Percentiles rank a stretch among this genome's conserved stretches.
Conservation (phyloP, 768 basidiomycete genomes). For the Peribolospora kevripleyi region DNA sequence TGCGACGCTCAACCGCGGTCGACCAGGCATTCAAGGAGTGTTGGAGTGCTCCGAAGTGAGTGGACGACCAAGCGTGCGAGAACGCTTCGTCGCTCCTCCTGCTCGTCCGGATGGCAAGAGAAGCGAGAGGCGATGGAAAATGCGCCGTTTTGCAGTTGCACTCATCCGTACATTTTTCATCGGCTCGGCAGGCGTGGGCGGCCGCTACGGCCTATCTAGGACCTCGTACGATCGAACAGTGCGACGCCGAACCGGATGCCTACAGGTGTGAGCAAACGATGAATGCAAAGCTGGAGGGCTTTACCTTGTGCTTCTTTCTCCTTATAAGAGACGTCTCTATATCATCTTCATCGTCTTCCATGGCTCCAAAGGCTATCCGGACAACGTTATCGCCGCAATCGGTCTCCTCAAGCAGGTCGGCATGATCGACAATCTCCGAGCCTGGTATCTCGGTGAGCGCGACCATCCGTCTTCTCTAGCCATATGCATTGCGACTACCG, state of each 20-base stretch:
- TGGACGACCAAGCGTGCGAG: not conserved
- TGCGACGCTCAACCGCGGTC: conserved; percentile 33
- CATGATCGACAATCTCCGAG: conserved; percentile 3
- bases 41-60: conserved; percentile 38
- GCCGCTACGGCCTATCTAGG: not conserved
- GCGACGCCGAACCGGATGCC: too few species aligned
- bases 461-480: not conserved
- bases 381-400: not conserved
- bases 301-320: too few species aligned
- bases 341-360: not conserved
- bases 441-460: conserved; percentile 4
- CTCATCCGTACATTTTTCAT: not conserved
- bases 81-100: not conserved
- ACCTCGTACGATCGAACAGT: not conserved
- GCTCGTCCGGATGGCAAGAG: too few species aligned
- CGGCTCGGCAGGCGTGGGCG: not conserved
- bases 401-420: not conserved
- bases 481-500: not conserved
- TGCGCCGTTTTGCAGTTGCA: too few species aligned
- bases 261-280: not conserved
- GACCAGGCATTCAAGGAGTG: conserved; percentile 39
- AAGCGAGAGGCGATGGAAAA: too few species aligned
- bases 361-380: not conserved
- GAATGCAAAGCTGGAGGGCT: not conserved
- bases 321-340: too few species aligned